Base-by-base conservation (phyloP, 164 flowering plant species). In the Vitis rotundifolia region DNA sequence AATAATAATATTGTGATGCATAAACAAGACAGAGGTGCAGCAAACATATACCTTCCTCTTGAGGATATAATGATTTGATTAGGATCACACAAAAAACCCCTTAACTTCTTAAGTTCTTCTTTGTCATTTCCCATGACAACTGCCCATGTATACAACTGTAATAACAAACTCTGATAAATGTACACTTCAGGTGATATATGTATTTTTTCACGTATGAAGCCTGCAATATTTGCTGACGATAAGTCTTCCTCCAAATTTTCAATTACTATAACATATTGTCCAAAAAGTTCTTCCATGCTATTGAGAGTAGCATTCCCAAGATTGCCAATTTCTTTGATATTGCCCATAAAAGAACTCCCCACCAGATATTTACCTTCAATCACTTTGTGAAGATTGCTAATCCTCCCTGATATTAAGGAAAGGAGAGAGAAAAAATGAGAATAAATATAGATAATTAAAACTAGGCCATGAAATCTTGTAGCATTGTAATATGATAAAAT, bases 161-260 rank as follows among this genome's bases (percentile, higher is more conserved):
- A 69, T 50, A 53, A 44, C 66, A 76, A 66, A 67, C 89, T 80
- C 10, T 88, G 88, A 29, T 74, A 80, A 49, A 87, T 75, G 65
- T 48, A 76, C 44, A 80, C 89, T 66, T 78, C 71, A 56, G 73
- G 12, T 54, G 59, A 18, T 44, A 89, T 49, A 49, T 73, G 67
- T 5, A 81, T 72, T 18, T 84, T 69, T 19, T 63, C 58, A 28
- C 56, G 66, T 60, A 87, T 53, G 76, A 89, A 89, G 29, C 79
- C 81, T 63, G 61, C 73, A 48, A 87, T 63, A 5, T 71, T 54
- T 61, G 78, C 61, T 10, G 86, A 68, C 18, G 77, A 57, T 49
- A 89, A 49, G 29, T 76, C 86, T 59, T 73, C 85, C 62, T 87
- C 90, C 70, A 89, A 57, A 73, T 89, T 87, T 31, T 81, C 81